Base-by-base conservation (phyloP, 106 monocot genomes). In the Dendrobium chrysotoxum region DNA sequence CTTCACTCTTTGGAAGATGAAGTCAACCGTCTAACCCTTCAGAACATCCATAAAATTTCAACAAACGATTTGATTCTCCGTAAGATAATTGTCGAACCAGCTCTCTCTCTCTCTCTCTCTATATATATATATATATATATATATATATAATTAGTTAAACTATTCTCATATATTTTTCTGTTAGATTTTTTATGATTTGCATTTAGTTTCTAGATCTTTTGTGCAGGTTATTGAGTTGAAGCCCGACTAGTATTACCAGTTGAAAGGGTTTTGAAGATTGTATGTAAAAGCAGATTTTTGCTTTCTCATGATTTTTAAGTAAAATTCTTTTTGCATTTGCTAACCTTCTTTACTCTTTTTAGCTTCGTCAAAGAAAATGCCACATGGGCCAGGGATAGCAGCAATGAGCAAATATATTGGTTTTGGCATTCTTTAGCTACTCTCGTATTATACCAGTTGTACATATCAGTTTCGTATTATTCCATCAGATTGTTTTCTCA, bases 311-410 rank as follows among this genome's bases (percentile, higher is more conserved):
- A n/a, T 28, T 46, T 26, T 15, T 25, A 40, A 21, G 23, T 28
- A 12, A 26, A 44, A 40, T 11, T 26, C 28, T 0, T 76, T 21
- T 23, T 26, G 18, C 25, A 42, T 21, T 76, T 46, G 11, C 45
- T 76, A 76, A 76, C 26, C 18, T 78, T 30, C 2, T 68, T 68
- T 58, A 28, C 26, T 68, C 11, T 17, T 20, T 53, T 38, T 86
- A 93, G 93, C 87, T 79, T 88, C 84, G 40, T 72, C 89, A 72
- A 93, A 89, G 87, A 93, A 93, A 87, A 77, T 93, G 89, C 93
- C 93, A 20, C 93, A 91, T 7, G 89, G 88, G 5, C 79, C 85
- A 53, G 93, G 93, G 8, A 74, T 55, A 67, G 80, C 89, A 75
- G 44, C 35, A 30, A 77, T 77, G 47, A 77, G 26, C 42, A 28